phyloP scores from a whole-genome alignment of 1,284 basidiomycete genomes.

The Trametes pubescens region DNA sequence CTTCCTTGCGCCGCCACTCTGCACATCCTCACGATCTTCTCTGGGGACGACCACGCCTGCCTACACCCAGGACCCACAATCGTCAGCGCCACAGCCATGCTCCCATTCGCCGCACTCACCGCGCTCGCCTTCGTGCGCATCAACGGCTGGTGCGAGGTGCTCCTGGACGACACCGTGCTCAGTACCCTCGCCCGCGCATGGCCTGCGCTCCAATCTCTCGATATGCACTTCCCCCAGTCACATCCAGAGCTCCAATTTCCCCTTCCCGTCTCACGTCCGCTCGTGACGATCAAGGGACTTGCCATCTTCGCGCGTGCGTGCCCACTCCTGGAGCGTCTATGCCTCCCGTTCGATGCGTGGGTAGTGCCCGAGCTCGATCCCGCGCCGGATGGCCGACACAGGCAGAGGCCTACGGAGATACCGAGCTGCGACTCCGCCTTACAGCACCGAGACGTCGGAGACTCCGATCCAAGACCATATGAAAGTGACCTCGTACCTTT shows the following conservation, averaged over 20 bases:
- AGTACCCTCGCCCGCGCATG: background rate
- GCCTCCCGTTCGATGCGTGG: background rate
- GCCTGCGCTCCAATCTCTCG: background rate
- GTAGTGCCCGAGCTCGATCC: background rate
- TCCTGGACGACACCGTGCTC: background rate
- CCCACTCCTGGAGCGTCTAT: background rate
- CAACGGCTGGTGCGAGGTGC: background rate
- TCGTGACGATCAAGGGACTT: background rate
- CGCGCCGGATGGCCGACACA: background rate
- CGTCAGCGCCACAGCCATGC: background rate
- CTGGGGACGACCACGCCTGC: background rate
- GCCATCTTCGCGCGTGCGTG: background rate
- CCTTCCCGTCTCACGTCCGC: background rate
- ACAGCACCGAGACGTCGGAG: background rate
- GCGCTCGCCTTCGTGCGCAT: background rate
- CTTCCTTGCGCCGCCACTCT: background rate
- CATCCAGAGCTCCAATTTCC: background rate
- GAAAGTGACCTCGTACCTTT: background rate
- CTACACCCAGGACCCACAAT: background rate
- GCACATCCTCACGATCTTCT: background rate
- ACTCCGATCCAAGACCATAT: background rate
- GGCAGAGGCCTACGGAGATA: background rate
- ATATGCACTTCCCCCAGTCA: background rate
- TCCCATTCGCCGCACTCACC: background rate
- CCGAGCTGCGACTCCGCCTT: background rate